Conservation (phyloP, 148 eudicot species). For the Beta vulgaris region DNA sequence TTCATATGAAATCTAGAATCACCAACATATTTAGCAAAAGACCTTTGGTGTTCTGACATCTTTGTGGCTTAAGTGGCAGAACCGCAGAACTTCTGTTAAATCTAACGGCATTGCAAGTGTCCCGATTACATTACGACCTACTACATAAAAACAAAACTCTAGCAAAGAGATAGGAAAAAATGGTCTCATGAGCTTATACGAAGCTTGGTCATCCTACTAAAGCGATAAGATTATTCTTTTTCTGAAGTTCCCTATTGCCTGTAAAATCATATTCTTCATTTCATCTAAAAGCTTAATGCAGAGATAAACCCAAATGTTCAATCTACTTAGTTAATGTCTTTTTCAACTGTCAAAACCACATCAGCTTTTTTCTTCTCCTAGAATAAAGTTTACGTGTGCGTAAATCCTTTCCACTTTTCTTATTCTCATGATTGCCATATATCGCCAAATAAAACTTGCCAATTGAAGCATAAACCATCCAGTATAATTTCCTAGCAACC, state of each 20-base stretch:
- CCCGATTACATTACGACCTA: neutral
- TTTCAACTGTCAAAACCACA: too few species aligned
- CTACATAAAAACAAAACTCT: neutral
- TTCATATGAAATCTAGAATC: neutral
- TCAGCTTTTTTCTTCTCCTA: too few species aligned
- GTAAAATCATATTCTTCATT: neutral
- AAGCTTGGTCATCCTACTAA: neutral
- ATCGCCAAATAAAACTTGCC: neutral
- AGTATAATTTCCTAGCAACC: neutral
- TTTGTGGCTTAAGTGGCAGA: neutral
- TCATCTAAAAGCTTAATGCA: too few species aligned
- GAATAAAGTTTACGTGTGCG: too few species aligned
- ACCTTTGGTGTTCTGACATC: neutral
- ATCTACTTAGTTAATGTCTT: neutral
- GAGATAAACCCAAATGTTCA: neutral
- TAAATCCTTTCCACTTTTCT: too few species aligned
- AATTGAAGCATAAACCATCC: neutral
- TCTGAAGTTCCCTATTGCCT: neutral
- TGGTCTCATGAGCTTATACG: neutral
- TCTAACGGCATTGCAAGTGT: too few species aligned
- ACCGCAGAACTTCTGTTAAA: too few species aligned
- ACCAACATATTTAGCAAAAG: constrained; percentile 7
- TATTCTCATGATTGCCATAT: too few species aligned
- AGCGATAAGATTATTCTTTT: neutral
- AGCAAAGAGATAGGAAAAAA: neutral